Conservation (phyloP, 2,329 filamentous ascomycete genomes). For the Arthrobotrys iridis region DNA sequence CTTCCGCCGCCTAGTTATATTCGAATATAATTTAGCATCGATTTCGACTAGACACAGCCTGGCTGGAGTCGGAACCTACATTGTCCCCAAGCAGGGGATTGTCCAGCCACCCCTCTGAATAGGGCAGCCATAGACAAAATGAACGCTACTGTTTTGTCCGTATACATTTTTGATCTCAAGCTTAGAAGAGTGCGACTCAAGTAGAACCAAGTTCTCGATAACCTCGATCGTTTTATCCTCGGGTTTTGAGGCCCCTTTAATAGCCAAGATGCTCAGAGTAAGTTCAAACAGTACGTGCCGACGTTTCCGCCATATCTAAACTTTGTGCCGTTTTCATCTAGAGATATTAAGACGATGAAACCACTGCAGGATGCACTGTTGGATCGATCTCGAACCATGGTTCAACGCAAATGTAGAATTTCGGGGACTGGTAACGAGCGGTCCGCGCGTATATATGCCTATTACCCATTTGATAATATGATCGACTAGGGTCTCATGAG, state of each 20-base stretch:
- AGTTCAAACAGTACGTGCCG: too few relatives aligned
- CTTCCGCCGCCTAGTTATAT: conserved; percentile 5
- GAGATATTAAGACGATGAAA: background rate
- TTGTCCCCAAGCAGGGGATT: conserved; percentile 2
- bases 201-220: too few relatives aligned
- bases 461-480: background rate
- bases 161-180: too few relatives aligned
- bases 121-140: background rate
- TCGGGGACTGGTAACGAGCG: background rate
- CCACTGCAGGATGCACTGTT: background rate
- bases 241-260: too few relatives aligned
- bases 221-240: too few relatives aligned
- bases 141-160: background rate
- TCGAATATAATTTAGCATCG: background rate
- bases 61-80: background rate
- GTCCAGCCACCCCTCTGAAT: background rate
- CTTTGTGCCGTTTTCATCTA: background rate
- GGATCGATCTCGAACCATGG: conserved; percentile 1
- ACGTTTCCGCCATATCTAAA: background rate
- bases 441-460: background rate
- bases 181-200: too few relatives aligned
- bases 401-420: background rate
- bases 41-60: background rate
- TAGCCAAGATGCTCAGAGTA: too few relatives aligned
- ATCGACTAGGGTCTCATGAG: background rate